phyloP scores from a whole-genome alignment of 1,284 basidiomycete species.

The Sporisorium graminicola region DNA sequence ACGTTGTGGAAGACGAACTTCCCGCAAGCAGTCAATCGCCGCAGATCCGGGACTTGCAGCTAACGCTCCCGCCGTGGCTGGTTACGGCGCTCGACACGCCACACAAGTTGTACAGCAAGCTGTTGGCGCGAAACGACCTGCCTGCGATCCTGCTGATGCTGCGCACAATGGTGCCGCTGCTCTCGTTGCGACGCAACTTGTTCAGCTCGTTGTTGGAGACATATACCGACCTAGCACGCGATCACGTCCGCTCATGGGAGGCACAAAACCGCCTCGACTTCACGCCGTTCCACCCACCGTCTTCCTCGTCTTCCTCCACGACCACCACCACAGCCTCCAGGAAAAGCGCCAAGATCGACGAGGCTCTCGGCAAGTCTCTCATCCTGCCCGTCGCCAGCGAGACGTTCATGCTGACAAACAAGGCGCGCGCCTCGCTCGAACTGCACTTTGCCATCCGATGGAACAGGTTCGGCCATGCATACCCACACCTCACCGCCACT shows the following conservation, averaged over 20 bases:
- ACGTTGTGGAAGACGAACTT: constrained; percentile 14
- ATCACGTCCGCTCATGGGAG: constrained; percentile 26
- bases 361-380: constrained; percentile 10
- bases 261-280: constrained; percentile 4
- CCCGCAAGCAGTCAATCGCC: constrained; percentile 7
- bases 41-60: constrained; percentile 3
- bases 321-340: background rate
- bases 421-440: constrained; percentile 5
- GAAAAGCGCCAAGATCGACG: constrained; percentile 1
- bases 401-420: constrained; percentile 12
- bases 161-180: constrained; percentile 30
- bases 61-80: constrained; percentile 27
- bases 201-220: constrained; percentile 28
- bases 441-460: constrained; percentile 21
- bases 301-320: background rate
- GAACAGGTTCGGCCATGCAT: constrained; percentile 38
- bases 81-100: background rate
- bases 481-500: constrained; percentile 1
- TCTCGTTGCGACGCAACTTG: constrained; percentile 25
- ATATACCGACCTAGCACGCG: constrained; percentile 29
- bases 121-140: constrained; percentile 22
- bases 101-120: background rate
- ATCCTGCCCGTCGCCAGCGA: constrained; percentile 6
- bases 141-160: constrained; percentile 38
- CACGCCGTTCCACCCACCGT: constrained; percentile 17